Evolutionary conservation across 139 green algal genomes (phyloP).

Genomic region (Zygnema cylindricum): DNA sequence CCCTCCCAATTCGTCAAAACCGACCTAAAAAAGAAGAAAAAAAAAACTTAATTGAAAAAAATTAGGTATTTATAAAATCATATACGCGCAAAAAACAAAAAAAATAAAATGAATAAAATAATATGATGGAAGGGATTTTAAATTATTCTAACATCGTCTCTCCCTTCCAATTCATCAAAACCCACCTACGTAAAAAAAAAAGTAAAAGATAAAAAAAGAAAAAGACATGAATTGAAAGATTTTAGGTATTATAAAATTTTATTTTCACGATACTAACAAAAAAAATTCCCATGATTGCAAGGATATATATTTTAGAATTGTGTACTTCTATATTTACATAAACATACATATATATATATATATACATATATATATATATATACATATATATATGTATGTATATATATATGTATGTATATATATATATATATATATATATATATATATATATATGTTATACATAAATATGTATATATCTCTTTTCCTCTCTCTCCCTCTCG

Average conservation of each 20-base stretch:
- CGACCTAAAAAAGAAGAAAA: slow-evolving; percentile 60
- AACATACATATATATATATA: too few relatives aligned
- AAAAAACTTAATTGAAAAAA: background rate
- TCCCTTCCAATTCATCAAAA: slow-evolving; percentile 9
- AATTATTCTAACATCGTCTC: background rate
- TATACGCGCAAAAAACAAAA: background rate
- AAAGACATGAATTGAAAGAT: too few relatives aligned
- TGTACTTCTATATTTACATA: too few relatives aligned
- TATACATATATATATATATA: too few relatives aligned
- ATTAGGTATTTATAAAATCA: background rate
- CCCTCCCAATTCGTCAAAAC: slow-evolving; percentile 77
- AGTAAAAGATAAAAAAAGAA: slow-evolving; percentile 1
- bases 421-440: background rate
- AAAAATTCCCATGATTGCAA: too few relatives aligned
- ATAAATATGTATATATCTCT: background rate
- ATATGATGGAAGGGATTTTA: background rate
- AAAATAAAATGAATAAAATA: background rate
- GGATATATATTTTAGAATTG: too few relatives aligned
- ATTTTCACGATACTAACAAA: too few relatives aligned
- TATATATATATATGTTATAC: background rate
- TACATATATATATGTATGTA: too few relatives aligned
- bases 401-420: background rate
- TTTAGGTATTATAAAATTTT: too few relatives aligned
- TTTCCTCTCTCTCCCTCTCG: too few relatives aligned
- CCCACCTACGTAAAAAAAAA: background rate